phyloP scores from a whole-genome alignment of 2,329 filamentous ascomycete genomes.

The Colletotrichum scovillei region DNA sequence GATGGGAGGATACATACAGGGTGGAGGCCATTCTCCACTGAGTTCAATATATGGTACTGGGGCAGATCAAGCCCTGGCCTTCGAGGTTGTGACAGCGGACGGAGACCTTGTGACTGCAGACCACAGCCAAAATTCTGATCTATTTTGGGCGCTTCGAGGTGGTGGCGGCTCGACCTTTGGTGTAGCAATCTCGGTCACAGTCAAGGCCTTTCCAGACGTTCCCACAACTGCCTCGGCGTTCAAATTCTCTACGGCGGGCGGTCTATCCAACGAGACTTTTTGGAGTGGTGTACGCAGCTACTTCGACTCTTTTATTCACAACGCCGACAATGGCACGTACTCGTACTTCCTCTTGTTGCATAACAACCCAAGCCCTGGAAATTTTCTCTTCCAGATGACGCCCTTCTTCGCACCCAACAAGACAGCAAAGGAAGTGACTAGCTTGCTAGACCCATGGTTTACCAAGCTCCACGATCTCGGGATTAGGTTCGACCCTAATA shows the following conservation, averaged over 20 bases:
- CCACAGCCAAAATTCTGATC: slow-evolving; percentile 59
- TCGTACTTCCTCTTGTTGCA: slow-evolving; percentile 3
- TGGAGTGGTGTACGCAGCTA: slow-evolving; percentile 20
- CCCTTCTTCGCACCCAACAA: slow-evolving; percentile 35
- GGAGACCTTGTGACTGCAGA: slow-evolving; percentile 62
- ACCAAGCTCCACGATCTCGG: neutral
- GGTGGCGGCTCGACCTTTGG: slow-evolving; percentile 57
- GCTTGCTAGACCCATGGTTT: slow-evolving; percentile 20
- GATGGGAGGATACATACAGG: slow-evolving; percentile 69
- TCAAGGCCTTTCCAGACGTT: slow-evolving; percentile 14
- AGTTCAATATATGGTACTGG: slow-evolving; percentile 64
- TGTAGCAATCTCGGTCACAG: slow-evolving; percentile 17
- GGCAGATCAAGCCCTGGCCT: slow-evolving; percentile 68
- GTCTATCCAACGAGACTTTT: slow-evolving; percentile 21
- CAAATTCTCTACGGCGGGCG: slow-evolving; percentile 21
- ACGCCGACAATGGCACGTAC: slow-evolving; percentile 19
- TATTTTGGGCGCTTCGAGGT: slow-evolving; percentile 73
- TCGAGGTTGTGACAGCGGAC: slow-evolving; percentile 63
- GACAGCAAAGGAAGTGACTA: slow-evolving; percentile 6
- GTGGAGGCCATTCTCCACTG: slow-evolving; percentile 68
- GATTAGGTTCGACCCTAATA: slow-evolving; percentile 11
- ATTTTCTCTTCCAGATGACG: slow-evolving; percentile 24
- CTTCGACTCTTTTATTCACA: slow-evolving; percentile 21
- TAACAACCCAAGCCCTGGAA: slow-evolving; percentile 15
- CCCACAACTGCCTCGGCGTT: slow-evolving; percentile 9